Conservation (phyloP, 176 grass and related monocot species). For the Rhynchospora breviuscula region DNA sequence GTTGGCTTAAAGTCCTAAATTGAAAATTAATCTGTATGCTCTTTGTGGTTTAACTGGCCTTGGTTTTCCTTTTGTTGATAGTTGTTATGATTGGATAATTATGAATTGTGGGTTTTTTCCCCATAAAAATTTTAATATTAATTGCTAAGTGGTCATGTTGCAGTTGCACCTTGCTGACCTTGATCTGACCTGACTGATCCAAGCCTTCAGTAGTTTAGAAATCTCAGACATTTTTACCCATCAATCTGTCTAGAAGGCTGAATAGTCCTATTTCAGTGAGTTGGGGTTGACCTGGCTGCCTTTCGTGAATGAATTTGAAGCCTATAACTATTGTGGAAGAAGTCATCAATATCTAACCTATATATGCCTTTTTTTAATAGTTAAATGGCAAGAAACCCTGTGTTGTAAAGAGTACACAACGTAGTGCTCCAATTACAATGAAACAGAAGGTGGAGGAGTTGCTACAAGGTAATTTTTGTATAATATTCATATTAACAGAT, state of each 20-base stretch:
- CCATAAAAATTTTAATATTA: background rate
- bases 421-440: background rate
- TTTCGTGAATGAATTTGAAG: background rate
- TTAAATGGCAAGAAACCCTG: conserved; percentile 7
- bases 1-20: too few species aligned
- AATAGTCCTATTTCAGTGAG: background rate
- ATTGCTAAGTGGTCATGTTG: background rate
- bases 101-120: too few species aligned
- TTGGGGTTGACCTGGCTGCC: background rate
- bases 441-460: conserved; percentile 17
- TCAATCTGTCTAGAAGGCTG: background rate
- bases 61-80: too few species aligned
- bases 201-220: background rate
- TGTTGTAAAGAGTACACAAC: background rate
- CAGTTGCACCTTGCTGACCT: background rate
- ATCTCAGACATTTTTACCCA: background rate
- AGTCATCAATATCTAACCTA: background rate
- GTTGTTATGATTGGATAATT: too few species aligned
- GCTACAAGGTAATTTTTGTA: background rate
- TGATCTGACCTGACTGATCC: background rate
- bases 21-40: too few species aligned
- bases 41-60: too few species aligned
- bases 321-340: background rate
- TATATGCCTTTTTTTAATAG: background rate
- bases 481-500: background rate